Evolutionary conservation across 2,329 filamentous ascomycete species (phyloP).

Genomic region (Ophiostoma perfectum): DNA sequence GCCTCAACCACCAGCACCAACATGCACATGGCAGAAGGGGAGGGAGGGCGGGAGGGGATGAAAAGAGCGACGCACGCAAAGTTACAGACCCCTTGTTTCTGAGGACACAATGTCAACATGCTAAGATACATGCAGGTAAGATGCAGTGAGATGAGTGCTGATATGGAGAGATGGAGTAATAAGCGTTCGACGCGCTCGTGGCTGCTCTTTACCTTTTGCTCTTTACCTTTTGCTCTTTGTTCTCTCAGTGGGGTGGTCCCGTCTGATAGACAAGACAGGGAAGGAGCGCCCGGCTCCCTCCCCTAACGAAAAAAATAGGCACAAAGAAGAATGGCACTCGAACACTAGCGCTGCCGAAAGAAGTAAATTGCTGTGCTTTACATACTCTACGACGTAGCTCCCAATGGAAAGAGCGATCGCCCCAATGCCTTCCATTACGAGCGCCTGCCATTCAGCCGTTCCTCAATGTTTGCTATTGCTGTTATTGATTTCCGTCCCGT

Average conservation of each 20-base stretch:
- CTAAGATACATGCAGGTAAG: conserved; percentile 1
- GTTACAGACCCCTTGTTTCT: not conserved
- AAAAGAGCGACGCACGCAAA: not conserved
- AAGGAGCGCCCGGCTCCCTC: not conserved
- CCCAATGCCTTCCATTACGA: conserved; percentile 2
- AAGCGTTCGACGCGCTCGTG: not conserved
- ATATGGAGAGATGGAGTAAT: not conserved
- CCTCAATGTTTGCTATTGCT: not conserved
- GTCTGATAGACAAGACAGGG: conserved; percentile 4
- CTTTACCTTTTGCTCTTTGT: conserved; percentile 9
- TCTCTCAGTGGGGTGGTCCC: not conserved
- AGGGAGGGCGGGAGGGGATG: not conserved
- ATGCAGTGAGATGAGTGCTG: not conserved
- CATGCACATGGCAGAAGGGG: not conserved
- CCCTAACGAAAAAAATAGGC: not conserved
- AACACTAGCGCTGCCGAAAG: conserved; percentile 3
- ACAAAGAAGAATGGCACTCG: conserved; percentile 5
- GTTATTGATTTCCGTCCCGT: not conserved
- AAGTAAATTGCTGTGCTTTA: too few relatives aligned
- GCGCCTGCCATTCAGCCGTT: not conserved
- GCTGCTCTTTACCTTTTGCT: not conserved
- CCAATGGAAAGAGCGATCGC: conserved; percentile 1
- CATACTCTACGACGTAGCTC: too few relatives aligned
- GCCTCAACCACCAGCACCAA: too few relatives aligned
- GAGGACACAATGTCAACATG: not conserved